Conservation (phyloP, 495 filamentous ascomycete species). For the Neurospora sp. region DNA sequence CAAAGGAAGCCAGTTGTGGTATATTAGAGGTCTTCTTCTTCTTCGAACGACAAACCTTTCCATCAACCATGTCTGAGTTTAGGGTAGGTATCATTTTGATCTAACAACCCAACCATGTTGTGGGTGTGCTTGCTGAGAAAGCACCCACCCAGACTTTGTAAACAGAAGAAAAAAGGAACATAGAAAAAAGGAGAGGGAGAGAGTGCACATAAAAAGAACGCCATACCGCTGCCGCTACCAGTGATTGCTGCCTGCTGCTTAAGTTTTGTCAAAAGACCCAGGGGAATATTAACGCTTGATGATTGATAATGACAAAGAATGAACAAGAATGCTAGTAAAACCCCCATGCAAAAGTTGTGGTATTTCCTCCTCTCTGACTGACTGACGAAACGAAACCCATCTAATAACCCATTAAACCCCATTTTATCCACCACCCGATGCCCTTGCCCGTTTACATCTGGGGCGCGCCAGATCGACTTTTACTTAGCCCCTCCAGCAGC, state of each 20-base stretch:
- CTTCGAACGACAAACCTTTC: neutral
- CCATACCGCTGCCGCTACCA: neutral
- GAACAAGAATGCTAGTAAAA: neutral
- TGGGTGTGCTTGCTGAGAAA: neutral
- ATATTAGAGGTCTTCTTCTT: neutral
- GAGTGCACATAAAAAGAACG: neutral
- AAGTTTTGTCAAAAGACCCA: neutral
- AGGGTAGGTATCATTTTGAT: neutral
- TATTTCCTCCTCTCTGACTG: neutral
- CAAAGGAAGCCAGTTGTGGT: neutral
- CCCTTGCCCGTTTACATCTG: conserved; percentile 23
- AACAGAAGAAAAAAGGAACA: neutral
- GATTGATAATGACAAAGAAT: neutral
- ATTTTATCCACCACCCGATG: neutral
- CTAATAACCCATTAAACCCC: neutral
- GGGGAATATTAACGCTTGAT: neutral
- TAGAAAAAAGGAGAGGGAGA: neutral
- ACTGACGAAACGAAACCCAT: neutral
- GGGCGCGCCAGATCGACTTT: conserved; percentile 29
- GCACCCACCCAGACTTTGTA: neutral
- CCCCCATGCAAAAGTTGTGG: neutral
- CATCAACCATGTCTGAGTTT: neutral
- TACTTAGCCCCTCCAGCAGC: conserved; percentile 50
- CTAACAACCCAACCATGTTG: neutral
- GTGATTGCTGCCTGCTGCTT: neutral